Evolutionary conservation across 495 filamentous ascomycete species (phyloP).

Genomic region (Evansstolkia leycettana): DNA sequence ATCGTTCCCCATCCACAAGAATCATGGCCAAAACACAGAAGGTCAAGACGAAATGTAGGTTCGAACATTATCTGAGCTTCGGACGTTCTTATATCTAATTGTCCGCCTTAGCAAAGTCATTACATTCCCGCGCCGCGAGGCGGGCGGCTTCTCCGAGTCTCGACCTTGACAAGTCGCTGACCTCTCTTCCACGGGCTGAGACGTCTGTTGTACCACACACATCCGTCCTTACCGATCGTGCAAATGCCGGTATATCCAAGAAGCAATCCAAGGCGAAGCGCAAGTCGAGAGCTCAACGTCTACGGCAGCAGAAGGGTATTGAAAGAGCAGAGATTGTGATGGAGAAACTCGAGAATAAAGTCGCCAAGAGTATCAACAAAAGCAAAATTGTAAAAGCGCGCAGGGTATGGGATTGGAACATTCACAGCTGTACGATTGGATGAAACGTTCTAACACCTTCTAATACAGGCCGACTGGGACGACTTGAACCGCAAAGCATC

Average conservation of each 20-base stretch:
- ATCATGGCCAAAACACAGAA: constrained; percentile 39
- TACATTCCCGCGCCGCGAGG: constrained; percentile 62
- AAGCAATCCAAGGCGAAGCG: constrained; percentile 49
- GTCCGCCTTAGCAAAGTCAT: constrained; percentile 23
- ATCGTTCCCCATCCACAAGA: not conserved
- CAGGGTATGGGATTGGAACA: constrained; percentile 18
- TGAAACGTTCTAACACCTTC: constrained; percentile 8
- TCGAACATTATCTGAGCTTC: constrained; percentile 4
- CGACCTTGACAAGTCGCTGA: constrained; percentile 65
- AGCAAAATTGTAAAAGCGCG: constrained; percentile 43
- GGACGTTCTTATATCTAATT: constrained; percentile 9
- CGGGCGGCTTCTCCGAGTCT: constrained; percentile 60
- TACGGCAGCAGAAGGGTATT: constrained; percentile 57
- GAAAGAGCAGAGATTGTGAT: constrained; percentile 60
- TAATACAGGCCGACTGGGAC: constrained; percentile 29
- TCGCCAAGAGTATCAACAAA: constrained; percentile 49
- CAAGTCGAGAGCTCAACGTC: constrained; percentile 49
- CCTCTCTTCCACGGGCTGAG: constrained; percentile 42
- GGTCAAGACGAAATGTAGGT: constrained; percentile 25
- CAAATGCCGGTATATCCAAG: constrained; percentile 51
- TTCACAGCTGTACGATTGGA: constrained; percentile 1
- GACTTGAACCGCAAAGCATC: constrained; percentile 26
- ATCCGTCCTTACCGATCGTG: constrained; percentile 45
- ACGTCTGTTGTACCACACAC: constrained; percentile 39
- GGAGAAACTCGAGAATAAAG: constrained; percentile 59